Conservation (phyloP, 2,329 filamentous ascomycete genomes). For the Alternaria brassicicola region DNA sequence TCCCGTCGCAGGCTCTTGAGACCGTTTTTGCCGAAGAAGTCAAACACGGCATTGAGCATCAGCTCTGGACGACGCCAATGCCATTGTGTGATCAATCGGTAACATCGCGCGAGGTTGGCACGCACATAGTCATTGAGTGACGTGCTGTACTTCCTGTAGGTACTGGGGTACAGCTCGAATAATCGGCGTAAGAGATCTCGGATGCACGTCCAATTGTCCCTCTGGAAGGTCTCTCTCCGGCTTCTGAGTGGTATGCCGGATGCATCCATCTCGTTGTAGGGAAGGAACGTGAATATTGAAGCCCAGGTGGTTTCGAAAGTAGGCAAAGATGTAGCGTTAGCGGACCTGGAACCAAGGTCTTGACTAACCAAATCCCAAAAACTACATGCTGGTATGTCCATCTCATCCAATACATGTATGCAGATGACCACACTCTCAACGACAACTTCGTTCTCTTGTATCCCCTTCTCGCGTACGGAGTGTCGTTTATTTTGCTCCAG, state of each 20-base stretch:
- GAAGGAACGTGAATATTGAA: conserved; percentile 59
- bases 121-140: conserved; percentile 64
- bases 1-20: conserved; percentile 61
- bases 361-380: conserved; percentile 56
- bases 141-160: conserved; percentile 45
- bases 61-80: conserved; percentile 63
- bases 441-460: conserved; percentile 52
- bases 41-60: conserved; percentile 61
- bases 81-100: conserved; percentile 61
- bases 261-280: conserved; percentile 59
- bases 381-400: conserved; percentile 33
- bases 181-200: conserved; percentile 55
- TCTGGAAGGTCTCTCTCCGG: conserved; percentile 46
- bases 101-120: conserved; percentile 58
- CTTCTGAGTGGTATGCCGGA: conserved; percentile 55
- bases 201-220: conserved; percentile 59
- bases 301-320: conserved; percentile 50
- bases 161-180: conserved; percentile 55
- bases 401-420: conserved; percentile 50
- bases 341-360: conserved; percentile 32
- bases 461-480: conserved; percentile 55
- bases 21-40: conserved; percentile 63
- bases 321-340: conserved; percentile 32
- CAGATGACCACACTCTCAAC: conserved; percentile 57
- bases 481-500: conserved; percentile 54